These are phyloP conservation scores for Podila horticola DNA, from an alignment of 192 early-diverging fungal species.

Conservation along the genomic window DNA sequence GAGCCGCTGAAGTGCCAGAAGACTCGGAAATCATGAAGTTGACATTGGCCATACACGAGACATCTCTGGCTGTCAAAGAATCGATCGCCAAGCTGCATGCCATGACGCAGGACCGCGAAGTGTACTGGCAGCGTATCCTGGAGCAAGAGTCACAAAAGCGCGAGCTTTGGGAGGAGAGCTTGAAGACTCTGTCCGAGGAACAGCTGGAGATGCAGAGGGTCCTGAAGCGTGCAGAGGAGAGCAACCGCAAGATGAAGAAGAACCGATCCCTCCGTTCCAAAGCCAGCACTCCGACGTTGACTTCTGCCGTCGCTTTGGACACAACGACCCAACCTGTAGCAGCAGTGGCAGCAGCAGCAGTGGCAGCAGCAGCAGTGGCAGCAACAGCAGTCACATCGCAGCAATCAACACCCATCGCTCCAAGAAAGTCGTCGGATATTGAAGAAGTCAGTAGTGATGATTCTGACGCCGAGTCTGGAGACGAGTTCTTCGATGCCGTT, in stretches of 20 bases:
- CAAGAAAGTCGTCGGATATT: background rate
- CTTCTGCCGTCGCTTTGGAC: background rate
- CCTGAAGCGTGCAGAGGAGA: conserved; percentile 46
- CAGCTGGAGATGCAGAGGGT: conserved; percentile 59
- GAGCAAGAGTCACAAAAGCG: conserved; percentile 58
- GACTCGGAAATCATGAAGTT: conserved; percentile 39
- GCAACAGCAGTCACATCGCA: background rate
- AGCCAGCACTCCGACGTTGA: conserved; percentile 17
- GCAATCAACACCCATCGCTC: background rate
- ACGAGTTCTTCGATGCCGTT: conserved; percentile 79
- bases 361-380: no score
- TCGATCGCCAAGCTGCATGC: conserved; percentile 34
- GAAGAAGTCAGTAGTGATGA: conserved; percentile 9
- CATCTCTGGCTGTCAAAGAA: conserved; percentile 32
- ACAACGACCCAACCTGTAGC: background rate
- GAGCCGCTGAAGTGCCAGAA: conserved; percentile 33
- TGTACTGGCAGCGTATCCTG: conserved; percentile 55
- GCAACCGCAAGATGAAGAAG: conserved; percentile 52
- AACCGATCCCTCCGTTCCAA: conserved; percentile 32
- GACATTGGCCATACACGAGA: conserved; percentile 33
- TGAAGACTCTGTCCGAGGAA: conserved; percentile 54
- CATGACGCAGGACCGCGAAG: conserved; percentile 57
- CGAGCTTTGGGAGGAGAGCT: conserved; percentile 58
- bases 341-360: background rate
- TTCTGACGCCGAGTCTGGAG: conserved; percentile 54